A percentile compares a stretch with the other conserved stretches of the same genome.
phyloP scores from a whole-genome alignment of 352 stramenopile genomes.

The Pythium dissimile region DNA sequence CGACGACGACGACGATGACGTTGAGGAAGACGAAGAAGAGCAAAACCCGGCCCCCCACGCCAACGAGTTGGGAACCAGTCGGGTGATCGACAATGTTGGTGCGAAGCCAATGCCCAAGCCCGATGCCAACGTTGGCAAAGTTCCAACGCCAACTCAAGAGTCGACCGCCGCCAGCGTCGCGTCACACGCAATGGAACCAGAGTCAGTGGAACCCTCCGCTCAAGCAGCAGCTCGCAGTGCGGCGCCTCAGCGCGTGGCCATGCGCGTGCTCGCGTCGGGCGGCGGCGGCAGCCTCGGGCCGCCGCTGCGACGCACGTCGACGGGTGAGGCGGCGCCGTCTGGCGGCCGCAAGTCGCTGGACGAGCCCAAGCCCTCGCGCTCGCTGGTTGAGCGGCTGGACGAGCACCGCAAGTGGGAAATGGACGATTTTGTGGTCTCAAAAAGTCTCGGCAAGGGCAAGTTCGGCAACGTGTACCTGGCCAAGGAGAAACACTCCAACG shows the following conservation, averaged over 20 bases:
- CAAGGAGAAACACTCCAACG: slow-evolving; percentile 59
- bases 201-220: too few species aligned
- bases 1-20: slow-evolving; percentile 29
- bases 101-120: too few species aligned
- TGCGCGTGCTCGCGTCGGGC: slow-evolving; percentile 21
- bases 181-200: too few species aligned
- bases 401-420: slow-evolving; percentile 66
- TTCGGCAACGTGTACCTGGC: slow-evolving; percentile 86
- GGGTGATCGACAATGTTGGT: too few species aligned
- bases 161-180: too few species aligned
- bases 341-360: slow-evolving; percentile 46
- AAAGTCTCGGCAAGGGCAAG: slow-evolving; percentile 81
- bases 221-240: slow-evolving; percentile 3
- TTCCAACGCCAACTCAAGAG: too few species aligned
- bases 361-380: slow-evolving; percentile 27
- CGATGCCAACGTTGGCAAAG: too few species aligned
- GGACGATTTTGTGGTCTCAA: slow-evolving; percentile 75
- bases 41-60: too few species aligned
- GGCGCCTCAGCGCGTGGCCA: slow-evolving; percentile 36
- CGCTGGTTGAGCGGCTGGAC: slow-evolving; percentile 45
- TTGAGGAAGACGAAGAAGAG: not conserved
- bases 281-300: slow-evolving; percentile 3
- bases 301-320: slow-evolving; percentile 24
- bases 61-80: too few species aligned
- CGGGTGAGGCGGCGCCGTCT: slow-evolving; percentile 8